Conservation (phyloP, 1,284 basidiomycete genomes). For the Ganoderma lingzhi region DNA sequence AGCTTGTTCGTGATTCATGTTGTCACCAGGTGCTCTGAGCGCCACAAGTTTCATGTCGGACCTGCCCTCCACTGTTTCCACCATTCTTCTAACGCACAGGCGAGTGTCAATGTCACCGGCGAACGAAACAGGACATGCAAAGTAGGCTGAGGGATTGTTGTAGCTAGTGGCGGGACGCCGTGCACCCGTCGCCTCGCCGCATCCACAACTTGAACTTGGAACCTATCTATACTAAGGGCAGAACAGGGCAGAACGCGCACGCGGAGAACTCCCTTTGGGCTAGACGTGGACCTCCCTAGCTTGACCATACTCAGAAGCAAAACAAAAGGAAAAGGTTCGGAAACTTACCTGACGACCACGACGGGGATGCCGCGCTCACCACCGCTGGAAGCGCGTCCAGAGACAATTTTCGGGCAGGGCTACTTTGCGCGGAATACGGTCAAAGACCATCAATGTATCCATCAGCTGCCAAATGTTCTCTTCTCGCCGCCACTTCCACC, state of each 20-base stretch:
- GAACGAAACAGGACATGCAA: neutral
- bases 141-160: neutral
- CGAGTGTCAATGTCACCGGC: neutral
- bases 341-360: neutral
- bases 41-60: neutral
- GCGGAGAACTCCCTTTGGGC: too few relatives aligned
- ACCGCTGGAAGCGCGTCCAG: neutral
- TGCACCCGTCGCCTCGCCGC: too few relatives aligned
- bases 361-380: neutral
- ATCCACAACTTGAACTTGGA: too few relatives aligned
- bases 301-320: neutral
- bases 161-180: neutral
- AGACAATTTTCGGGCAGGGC: neutral
- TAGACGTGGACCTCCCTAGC: too few relatives aligned
- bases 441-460: neutral
- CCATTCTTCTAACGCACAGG: neutral
- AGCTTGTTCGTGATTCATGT: neutral
- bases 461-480: neutral
- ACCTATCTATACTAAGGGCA: too few relatives aligned
- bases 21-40: neutral
- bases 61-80: neutral
- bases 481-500: neutral
- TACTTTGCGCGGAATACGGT: neutral
- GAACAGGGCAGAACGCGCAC: too few relatives aligned
- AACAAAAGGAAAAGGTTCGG: neutral